Evolutionary conservation across 2,329 filamentous ascomycete species (phyloP), one percentile per base, ranked within the genome.

Genomic region (Penicillium sp.): DNA sequence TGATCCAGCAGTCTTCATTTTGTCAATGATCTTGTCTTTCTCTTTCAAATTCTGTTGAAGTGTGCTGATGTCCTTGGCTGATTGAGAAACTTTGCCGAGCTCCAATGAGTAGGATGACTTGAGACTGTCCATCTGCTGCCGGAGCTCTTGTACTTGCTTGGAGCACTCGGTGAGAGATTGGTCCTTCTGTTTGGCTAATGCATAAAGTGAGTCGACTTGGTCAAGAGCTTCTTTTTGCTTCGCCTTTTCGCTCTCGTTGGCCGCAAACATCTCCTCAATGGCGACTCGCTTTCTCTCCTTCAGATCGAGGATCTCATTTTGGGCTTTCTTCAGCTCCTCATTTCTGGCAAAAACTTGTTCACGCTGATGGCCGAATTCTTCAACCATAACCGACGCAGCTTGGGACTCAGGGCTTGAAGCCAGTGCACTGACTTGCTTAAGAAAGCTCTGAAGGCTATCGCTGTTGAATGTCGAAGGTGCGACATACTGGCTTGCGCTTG

Each of bases 21-120:
- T 45, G 21, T 59, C 47, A 39, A 59, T 56, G 5, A 29, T 56
- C 42, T 54, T 56, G 18, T 59, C 53, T 49, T 54, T 54, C 24
- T 56, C 53, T 46, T 59, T 54, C 24, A 48, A 42, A 39, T 46
- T 52, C 4, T 38, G 27, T 44, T 54, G 38, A 14, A 59, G 47
- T 34, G 49, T 54, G 21, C 36, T 54, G 27, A 59, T 59, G 8
- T 56, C 49, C 43, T 55, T 55, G 7, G 44, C 48, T 22, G 40
- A 55, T 39, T 55, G 32, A 48, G 44, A 55, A 42, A 52, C 18
- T 43, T 55, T 49, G 11, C 40, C 48, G 8, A 31, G 5, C 24
- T 55, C 45, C 32, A 47, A 13, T 40, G 24, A 39, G 32, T 51
- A 45, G 11, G 34, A 36, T 40, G 24, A 45, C 24, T 51, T 46